phyloP scores from a whole-genome alignment of 1,284 basidiomycete genomes.

The Trichosporon faecale region DNA sequence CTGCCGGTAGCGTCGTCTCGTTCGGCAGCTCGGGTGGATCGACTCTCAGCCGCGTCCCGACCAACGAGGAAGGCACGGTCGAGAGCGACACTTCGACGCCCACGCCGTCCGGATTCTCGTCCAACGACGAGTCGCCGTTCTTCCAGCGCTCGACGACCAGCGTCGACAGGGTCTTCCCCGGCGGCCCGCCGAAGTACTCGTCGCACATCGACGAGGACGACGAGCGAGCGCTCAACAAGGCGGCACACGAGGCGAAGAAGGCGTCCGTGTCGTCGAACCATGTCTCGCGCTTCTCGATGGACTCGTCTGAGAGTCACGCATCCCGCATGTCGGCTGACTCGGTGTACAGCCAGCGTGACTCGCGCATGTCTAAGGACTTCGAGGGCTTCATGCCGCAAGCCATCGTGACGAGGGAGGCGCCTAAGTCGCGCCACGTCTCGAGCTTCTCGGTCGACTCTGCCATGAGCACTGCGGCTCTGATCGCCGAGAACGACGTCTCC shows the following conservation, averaged over 20 bases:
- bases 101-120: neutral
- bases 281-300: neutral
- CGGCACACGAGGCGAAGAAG: neutral
- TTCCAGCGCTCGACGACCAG: neutral
- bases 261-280: neutral
- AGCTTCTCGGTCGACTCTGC: slow-evolving; percentile 6
- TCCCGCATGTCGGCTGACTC: neutral
- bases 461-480: neutral
- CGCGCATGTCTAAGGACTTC: neutral
- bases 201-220: neutral
- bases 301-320: neutral
- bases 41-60: neutral
- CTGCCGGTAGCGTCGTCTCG: neutral
- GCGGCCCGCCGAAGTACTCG: slow-evolving; percentile 2
- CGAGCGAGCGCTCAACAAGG: neutral
- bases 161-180: neutral
- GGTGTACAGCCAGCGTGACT: neutral
- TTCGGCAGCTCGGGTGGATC: neutral
- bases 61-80: neutral
- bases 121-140: neutral
- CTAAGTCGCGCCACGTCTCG: slow-evolving; percentile 2
- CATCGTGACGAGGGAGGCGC: neutral
- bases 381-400: neutral
- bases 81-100: slow-evolving; percentile 5
- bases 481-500: neutral